Conservation (phyloP, 2,329 filamentous ascomycete genomes). For the Fusarium citri region DNA sequence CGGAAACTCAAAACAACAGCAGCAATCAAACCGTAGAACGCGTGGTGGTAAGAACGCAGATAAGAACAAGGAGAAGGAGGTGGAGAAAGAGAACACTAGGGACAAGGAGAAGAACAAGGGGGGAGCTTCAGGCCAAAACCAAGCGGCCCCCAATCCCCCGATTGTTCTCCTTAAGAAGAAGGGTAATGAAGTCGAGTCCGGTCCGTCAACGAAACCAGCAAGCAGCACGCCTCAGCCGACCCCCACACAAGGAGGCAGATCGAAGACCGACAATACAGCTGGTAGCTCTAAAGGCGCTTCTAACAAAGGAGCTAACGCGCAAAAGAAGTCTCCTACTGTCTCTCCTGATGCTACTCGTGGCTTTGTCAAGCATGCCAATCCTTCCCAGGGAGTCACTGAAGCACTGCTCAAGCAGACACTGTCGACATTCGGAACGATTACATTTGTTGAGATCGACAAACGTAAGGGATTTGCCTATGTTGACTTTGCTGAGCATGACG, state of each 20-base stretch:
- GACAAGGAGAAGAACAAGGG: conserved; percentile 44
- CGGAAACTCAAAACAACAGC: conserved; percentile 43
- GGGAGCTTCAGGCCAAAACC: conserved; percentile 22
- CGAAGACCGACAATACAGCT: conserved; percentile 39
- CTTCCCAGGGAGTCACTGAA: conserved; percentile 92
- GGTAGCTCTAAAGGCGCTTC: conserved; percentile 35
- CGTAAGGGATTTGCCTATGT: conserved; percentile 96
- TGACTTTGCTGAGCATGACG: conserved; percentile 80
- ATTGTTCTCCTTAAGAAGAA: conserved; percentile 58
- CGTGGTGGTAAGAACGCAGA: conserved; percentile 55
- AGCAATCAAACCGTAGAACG: conserved; percentile 46
- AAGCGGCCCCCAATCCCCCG: conserved; percentile 49
- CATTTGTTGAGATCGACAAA: conserved; percentile 90
- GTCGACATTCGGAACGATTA: conserved; percentile 77
- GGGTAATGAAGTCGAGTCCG: conserved; percentile 41
- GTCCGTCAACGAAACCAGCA: conserved; percentile 42
- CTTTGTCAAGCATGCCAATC: conserved; percentile 85
- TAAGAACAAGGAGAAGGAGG: conserved; percentile 52
- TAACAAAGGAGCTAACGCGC: conserved; percentile 44
- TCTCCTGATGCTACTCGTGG: conserved; percentile 69
- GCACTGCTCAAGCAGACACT: conserved; percentile 80
- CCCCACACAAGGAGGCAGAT: conserved; percentile 48
- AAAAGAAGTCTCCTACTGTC: conserved; percentile 51
- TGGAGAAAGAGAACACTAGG: conserved; percentile 45
- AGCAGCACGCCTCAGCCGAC: conserved; percentile 39